Conservation (phyloP, 345 rosid species). For the Odontarrhena argentea region DNA sequence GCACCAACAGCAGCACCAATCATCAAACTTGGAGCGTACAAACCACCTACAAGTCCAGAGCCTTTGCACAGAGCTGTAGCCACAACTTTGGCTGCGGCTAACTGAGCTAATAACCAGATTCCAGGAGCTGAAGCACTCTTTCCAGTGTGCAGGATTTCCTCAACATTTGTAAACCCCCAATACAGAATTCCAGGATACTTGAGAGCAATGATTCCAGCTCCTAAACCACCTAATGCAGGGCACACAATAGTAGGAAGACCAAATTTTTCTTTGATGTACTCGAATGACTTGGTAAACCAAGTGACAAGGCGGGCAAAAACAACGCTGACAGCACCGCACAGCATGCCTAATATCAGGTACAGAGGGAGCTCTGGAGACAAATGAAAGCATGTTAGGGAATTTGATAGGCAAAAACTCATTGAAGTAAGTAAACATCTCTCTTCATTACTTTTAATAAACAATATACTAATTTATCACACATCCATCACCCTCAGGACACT, state of each 20-base stretch:
- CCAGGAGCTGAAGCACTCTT: constrained; percentile 98
- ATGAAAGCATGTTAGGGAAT: constrained; percentile 19
- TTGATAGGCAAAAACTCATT: not conserved
- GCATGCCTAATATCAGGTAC: constrained; percentile 96
- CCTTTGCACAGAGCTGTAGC: constrained; percentile 98
- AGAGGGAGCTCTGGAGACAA: constrained; percentile 79
- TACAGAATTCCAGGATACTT: constrained; percentile 95
- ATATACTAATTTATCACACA: not conserved
- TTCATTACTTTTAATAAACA: constrained; percentile 10
- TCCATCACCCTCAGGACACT: constrained; percentile 18
- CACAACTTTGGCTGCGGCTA: constrained; percentile 91
- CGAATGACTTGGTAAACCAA: constrained; percentile 83
- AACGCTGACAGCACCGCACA: constrained; percentile 93
- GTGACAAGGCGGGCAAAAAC: constrained; percentile 78
- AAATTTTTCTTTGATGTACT: constrained; percentile 73
- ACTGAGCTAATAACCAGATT: constrained; percentile 86
- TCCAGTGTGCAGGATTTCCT: constrained; percentile 95
- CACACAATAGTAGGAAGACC: constrained; percentile 89
- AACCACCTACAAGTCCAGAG: constrained; percentile 96
- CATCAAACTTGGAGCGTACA: constrained; percentile 99
- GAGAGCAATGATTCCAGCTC: constrained; percentile 95
- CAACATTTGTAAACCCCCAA: constrained; percentile 99
- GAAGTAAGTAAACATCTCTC: not conserved
- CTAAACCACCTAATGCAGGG: constrained; percentile 97
- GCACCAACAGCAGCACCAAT: constrained; percentile 99